phyloP scores from a whole-genome alignment of 164 flowering plant species.

The Taxillus chinensis region DNA sequence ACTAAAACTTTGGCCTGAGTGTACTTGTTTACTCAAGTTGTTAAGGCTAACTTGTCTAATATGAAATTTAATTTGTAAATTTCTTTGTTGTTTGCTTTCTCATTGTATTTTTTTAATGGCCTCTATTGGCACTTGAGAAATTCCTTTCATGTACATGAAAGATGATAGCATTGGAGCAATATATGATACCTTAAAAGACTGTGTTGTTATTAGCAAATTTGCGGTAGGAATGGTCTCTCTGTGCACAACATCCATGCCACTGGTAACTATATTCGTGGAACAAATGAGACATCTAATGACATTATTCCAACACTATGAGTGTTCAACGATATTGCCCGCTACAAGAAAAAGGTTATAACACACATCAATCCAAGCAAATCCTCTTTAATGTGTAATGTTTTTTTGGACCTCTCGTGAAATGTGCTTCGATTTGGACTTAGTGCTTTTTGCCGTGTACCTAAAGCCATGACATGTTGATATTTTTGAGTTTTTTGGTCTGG shows the following conservation, averaged over 20 bases:
- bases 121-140: slow-evolving; percentile 67
- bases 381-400: not conserved
- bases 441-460: slow-evolving; percentile 96
- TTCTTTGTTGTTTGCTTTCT: not conserved
- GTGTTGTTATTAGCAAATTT: slow-evolving; percentile 98
- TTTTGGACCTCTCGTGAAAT: not conserved
- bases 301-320: slow-evolving; percentile 94
- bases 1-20: not conserved
- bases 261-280: slow-evolving; percentile 94
- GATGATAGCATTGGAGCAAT: slow-evolving; percentile 98
- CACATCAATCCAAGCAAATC: too few relatives aligned
- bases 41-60: too few relatives aligned
- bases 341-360: slow-evolving; percentile 84
- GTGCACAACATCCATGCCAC: slow-evolving; percentile 93
- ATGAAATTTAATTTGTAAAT: too few relatives aligned
- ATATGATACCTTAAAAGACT: slow-evolving; percentile 91
- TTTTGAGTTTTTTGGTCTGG: slow-evolving; percentile 83
- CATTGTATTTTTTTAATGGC: slow-evolving; percentile 5
- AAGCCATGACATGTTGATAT: slow-evolving; percentile 99
- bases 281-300: slow-evolving; percentile 98
- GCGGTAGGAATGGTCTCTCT: slow-evolving; percentile 98
- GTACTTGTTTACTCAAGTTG: not conserved
- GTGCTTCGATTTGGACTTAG: slow-evolving; percentile 23
- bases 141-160: slow-evolving; percentile 97
- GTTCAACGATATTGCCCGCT: slow-evolving; percentile 97